Evolutionary conservation across 2,329 filamentous ascomycete species (phyloP).

Genomic region (Cladosporium velox): DNA sequence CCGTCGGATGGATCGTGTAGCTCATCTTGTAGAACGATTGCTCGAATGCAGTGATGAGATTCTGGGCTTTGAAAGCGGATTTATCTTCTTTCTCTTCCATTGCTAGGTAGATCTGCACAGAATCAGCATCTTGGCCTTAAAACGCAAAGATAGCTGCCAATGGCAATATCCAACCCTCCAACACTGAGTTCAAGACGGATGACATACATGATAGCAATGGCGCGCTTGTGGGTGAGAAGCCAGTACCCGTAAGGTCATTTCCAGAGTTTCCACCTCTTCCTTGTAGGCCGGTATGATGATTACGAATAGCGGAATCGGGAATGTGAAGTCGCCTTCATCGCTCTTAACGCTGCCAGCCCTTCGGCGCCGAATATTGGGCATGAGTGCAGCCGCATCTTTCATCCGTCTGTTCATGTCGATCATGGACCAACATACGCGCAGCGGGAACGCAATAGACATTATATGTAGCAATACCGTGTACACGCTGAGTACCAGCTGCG

Average conservation of each 20-base stretch:
- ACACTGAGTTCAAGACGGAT: background rate
- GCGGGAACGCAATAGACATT: constrained; percentile 63
- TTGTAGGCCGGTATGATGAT: constrained; percentile 75
- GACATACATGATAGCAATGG: constrained; percentile 68
- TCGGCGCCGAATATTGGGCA: constrained; percentile 26
- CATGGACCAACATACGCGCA: constrained; percentile 63
- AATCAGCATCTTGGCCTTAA: constrained; percentile 23
- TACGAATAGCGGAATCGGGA: constrained; percentile 54
- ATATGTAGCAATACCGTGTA: constrained; percentile 67
- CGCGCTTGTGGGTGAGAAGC: constrained; percentile 66
- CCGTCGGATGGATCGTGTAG: constrained; percentile 66
- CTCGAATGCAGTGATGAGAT: constrained; percentile 63
- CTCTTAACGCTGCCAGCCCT: constrained; percentile 26
- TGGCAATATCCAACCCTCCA: background rate
- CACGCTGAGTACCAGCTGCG: constrained; percentile 39
- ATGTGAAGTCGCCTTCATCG: constrained; percentile 27
- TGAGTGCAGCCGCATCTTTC: constrained; percentile 28
- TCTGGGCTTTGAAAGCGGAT: constrained; percentile 62
- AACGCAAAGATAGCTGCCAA: background rate
- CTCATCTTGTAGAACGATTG: constrained; percentile 67
- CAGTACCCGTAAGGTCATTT: constrained; percentile 68
- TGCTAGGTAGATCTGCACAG: constrained; percentile 64
- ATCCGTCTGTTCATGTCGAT: constrained; percentile 54
- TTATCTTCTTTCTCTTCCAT: constrained; percentile 71
- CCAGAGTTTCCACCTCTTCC: constrained; percentile 68